phyloP scores from a whole-genome alignment of 1,284 basidiomycete genomes.

The Takashimella tepidaria region DNA sequence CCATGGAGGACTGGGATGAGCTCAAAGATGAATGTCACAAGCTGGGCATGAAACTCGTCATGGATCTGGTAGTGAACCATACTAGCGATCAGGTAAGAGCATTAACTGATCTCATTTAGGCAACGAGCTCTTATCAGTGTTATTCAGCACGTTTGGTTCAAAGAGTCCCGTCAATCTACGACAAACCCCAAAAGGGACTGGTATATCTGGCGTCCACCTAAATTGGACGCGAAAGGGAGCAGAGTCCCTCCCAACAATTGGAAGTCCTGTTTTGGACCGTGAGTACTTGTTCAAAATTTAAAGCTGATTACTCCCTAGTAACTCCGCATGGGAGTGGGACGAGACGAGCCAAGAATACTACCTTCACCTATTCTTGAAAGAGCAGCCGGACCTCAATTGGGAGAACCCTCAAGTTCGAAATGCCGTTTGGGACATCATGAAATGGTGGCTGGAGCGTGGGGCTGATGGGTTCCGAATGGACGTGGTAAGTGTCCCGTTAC shows the following conservation, averaged over 20 bases:
- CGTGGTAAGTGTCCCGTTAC: constrained; percentile 15
- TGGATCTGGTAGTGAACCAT: constrained; percentile 52
- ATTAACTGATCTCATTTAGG: too few species aligned
- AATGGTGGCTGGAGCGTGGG: constrained; percentile 51
- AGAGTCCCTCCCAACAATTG: constrained; percentile 50
- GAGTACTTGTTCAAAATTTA: constrained; percentile 2
- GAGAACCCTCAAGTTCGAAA: constrained; percentile 41
- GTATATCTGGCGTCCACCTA: constrained; percentile 49
- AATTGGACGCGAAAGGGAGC: constrained; percentile 36
- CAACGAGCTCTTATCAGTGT: constrained; percentile 1
- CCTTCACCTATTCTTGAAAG: constrained; percentile 48
- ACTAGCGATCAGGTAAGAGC: constrained; percentile 37
- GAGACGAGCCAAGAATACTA: constrained; percentile 50
- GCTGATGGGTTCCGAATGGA: constrained; percentile 50
- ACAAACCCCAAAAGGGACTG: constrained; percentile 49
- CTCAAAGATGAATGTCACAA: constrained; percentile 43
- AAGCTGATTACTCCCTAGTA: constrained; percentile 16
- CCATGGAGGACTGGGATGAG: constrained; percentile 47
- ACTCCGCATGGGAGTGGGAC: constrained; percentile 49
- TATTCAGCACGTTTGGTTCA: constrained; percentile 47
- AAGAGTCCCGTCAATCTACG: constrained; percentile 44
- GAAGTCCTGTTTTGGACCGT: constrained; percentile 46
- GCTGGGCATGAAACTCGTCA: constrained; percentile 47
- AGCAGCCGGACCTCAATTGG: constrained; percentile 51
- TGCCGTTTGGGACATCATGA: constrained; percentile 46